Percentiles rank a stretch among this genome's conserved stretches.
phyloP scores from a whole-genome alignment of 108 stramenopile species.

The Fragilaria crotonensis region DNA sequence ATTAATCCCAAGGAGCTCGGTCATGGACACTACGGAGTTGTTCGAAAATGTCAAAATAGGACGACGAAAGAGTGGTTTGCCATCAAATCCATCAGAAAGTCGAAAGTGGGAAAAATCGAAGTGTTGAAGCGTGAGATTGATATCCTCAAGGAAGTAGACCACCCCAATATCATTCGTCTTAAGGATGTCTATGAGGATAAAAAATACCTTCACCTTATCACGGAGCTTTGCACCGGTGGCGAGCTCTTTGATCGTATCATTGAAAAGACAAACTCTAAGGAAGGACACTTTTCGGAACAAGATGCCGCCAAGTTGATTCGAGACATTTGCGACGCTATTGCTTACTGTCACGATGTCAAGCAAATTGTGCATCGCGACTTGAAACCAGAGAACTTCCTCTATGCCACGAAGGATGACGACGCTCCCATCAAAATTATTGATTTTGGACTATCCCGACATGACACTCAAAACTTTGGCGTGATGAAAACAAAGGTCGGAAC shows the following conservation, averaged over 20 bases:
- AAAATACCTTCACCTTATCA: conserved; percentile 17
- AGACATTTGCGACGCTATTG: conserved; percentile 87
- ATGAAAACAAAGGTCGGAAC: conserved; percentile 92
- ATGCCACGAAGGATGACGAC: conserved; percentile 70
- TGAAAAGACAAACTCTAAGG: conserved; percentile 82
- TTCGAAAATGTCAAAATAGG: conserved; percentile 86
- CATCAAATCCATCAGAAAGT: conserved; percentile 85
- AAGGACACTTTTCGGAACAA: conserved; percentile 90
- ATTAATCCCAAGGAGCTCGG: conserved; percentile 83
- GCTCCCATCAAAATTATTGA: conserved; percentile 95
- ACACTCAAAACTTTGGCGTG: conserved; percentile 57
- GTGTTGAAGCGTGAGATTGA: conserved; percentile 83
- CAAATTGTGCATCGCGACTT: conserved; percentile 95
- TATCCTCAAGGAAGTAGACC: conserved; percentile 76
- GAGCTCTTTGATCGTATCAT: conserved; percentile 91
- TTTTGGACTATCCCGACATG: conserved; percentile 94
- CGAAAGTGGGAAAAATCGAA: conserved; percentile 82
- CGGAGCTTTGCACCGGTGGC: conserved; percentile 32
- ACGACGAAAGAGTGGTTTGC: conserved; percentile 80
- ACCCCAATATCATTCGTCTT: conserved; percentile 87
- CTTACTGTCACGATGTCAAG: conserved; percentile 91
- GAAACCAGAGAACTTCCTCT: conserved; percentile 95
- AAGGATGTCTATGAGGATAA: conserved; percentile 86
- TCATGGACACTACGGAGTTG: conserved; percentile 88
- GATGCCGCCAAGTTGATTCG: conserved; percentile 83